Percentiles rank a stretch among this genome's conserved stretches.
phyloP scores from a whole-genome alignment of 441 rosid genomes.

The Gossypium gossypioides region DNA sequence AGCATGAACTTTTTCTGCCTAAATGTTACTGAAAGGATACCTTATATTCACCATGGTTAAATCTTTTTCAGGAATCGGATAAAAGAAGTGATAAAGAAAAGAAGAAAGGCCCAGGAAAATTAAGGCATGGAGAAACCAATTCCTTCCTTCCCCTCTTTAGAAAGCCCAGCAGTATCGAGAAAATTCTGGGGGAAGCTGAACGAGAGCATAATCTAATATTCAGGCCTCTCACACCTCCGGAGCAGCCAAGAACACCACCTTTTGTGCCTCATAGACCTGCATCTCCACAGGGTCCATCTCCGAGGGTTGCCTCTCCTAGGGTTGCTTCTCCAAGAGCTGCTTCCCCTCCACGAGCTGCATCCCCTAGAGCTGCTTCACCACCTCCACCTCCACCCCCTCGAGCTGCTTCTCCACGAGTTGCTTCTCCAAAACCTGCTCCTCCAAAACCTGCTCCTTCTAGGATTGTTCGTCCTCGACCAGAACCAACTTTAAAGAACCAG shows the following conservation, averaged over 20 bases:
- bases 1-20: not conserved
- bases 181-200: conserved; percentile 87
- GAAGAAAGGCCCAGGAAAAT: conserved; percentile 60
- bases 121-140: conserved; percentile 56
- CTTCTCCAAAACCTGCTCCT: conserved; percentile 26
- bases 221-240: conserved; percentile 62
- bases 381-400: conserved; percentile 8
- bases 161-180: conserved; percentile 86
- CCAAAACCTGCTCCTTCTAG: conserved; percentile 38
- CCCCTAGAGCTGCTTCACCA: conserved; percentile 34
- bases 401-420: not conserved
- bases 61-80: conserved; percentile 53
- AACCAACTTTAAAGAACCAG: conserved; percentile 57
- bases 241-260: conserved; percentile 41
- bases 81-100: conserved; percentile 49
- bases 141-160: conserved; percentile 80
- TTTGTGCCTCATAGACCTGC: conserved; percentile 40
- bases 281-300: conserved; percentile 51
- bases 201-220: conserved; percentile 65
- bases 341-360: conserved; percentile 26
- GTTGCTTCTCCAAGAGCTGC: conserved; percentile 39
- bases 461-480: conserved; percentile 43
- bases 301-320: conserved; percentile 37
- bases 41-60: conserved; percentile 6
- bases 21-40: not conserved